Conservation (phyloP, 1,284 basidiomycete genomes). For the Porodaedalea pini region DNA sequence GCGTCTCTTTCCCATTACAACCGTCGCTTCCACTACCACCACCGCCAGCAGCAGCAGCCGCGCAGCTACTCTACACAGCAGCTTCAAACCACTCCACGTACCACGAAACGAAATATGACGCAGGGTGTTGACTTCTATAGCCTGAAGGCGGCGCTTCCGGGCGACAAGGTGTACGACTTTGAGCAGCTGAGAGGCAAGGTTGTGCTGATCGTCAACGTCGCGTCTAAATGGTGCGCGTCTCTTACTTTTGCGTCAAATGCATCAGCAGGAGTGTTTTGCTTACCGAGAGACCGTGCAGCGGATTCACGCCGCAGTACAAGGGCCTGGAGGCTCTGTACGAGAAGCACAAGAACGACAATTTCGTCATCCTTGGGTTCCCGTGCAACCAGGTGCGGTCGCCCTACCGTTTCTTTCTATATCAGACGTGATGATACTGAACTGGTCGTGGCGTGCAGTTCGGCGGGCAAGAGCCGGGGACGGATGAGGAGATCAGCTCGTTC, state of each 20-base stretch:
- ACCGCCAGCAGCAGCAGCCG: neutral
- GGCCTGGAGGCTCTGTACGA: constrained; percentile 81
- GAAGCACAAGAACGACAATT: constrained; percentile 74
- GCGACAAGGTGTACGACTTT: constrained; percentile 51
- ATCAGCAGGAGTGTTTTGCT: constrained; percentile 11
- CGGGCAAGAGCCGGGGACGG: constrained; percentile 72
- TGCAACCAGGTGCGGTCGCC: constrained; percentile 78
- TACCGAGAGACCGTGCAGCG: constrained; percentile 40
- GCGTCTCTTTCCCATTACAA: neutral
- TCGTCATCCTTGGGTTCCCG: constrained; percentile 85
- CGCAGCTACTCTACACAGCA: no score
- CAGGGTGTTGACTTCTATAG: constrained; percentile 46
- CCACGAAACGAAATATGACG: neutral
- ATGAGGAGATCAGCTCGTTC: constrained; percentile 65
- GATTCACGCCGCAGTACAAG: constrained; percentile 87
- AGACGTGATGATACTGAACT: neutral
- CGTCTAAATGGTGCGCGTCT: constrained; percentile 61
- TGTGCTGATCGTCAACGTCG: constrained; percentile 71
- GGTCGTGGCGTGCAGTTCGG: constrained; percentile 48
- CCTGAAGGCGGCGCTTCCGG: constrained; percentile 58
- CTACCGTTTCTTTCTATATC: neutral
- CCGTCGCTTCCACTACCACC: neutral
- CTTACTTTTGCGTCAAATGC: neutral
- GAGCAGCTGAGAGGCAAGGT: constrained; percentile 70
- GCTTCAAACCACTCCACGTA: no score